These are phyloP conservation scores for Mytilinidion resinicola DNA, from an alignment of 495 filamentous ascomycete genomes.

Conservation along the genomic window DNA sequence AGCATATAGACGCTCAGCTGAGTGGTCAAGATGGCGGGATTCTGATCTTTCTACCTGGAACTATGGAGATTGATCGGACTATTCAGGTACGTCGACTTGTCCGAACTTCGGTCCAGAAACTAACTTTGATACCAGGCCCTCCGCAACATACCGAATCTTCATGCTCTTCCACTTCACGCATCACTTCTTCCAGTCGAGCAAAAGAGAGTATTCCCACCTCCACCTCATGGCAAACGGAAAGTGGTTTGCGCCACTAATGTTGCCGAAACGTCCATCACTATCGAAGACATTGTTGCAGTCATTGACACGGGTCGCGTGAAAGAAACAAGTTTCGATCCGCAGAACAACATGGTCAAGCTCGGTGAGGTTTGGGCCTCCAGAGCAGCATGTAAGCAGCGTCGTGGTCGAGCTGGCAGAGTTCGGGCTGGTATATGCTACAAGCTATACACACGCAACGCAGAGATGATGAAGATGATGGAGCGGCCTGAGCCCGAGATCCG, in stretches of 20 bases:
- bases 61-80: slow-evolving; percentile 79
- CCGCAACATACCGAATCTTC: slow-evolving; percentile 58
- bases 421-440: slow-evolving; percentile 90
- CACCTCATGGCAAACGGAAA: slow-evolving; percentile 78
- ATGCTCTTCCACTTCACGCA: slow-evolving; percentile 85
- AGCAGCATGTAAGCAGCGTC: slow-evolving; percentile 93
- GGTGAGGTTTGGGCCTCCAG: slow-evolving; percentile 92
- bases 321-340: slow-evolving; percentile 88
- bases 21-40: slow-evolving; percentile 70
- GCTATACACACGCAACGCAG: slow-evolving; percentile 79
- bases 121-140: slow-evolving; percentile 42
- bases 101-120: neutral
- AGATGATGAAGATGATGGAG: slow-evolving; percentile 72
- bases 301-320: slow-evolving; percentile 94
- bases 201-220: slow-evolving; percentile 69
- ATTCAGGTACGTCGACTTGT: slow-evolving; percentile 42
- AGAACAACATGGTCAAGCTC: slow-evolving; percentile 89
- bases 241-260: slow-evolving; percentile 93
- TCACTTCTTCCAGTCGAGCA: slow-evolving; percentile 84
- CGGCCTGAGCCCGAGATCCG: slow-evolving; percentile 90
- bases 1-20: slow-evolving; percentile 70
- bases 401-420: slow-evolving; percentile 89
- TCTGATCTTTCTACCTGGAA: slow-evolving; percentile 85
- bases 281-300: slow-evolving; percentile 92
- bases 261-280: slow-evolving; percentile 96